A percentile compares a stretch with the other conserved stretches of the same genome.
Conservation (phyloP, 371 early-diverging fungal species). For the Syncephalastrum racemosum region DNA sequence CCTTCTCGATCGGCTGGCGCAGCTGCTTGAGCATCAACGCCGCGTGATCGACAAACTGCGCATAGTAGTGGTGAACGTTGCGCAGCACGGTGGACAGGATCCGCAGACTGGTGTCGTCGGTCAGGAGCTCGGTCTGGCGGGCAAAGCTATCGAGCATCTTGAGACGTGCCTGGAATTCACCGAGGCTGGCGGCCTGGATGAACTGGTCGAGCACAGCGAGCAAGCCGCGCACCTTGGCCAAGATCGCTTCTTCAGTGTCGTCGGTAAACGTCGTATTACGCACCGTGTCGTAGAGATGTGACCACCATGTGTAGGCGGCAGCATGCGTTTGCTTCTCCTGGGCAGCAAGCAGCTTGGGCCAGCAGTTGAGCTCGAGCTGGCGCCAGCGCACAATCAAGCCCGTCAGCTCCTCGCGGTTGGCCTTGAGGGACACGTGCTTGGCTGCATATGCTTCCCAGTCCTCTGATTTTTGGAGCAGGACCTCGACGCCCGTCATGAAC, state of each 20-base stretch:
- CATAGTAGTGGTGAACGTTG: constrained; percentile 75
- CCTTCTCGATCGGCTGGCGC: constrained; percentile 81
- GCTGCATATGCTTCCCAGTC: constrained; percentile 96
- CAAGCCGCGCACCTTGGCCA: constrained; percentile 36
- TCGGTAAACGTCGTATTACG: constrained; percentile 33
- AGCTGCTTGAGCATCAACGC: constrained; percentile 52
- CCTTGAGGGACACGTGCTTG: constrained; percentile 76
- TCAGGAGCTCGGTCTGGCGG: constrained; percentile 51
- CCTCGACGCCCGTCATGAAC: constrained; percentile 87
- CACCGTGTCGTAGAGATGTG: constrained; percentile 74
- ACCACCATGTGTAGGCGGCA: constrained; percentile 82
- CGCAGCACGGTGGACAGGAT: constrained; percentile 43
- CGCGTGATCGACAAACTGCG: constrained; percentile 67
- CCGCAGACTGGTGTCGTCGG: constrained; percentile 25
- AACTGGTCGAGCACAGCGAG: constrained; percentile 78
- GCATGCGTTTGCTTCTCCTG: constrained; percentile 73
- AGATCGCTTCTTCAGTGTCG: constrained; percentile 26
- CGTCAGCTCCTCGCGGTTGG: constrained; percentile 72
- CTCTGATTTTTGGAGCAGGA: constrained; percentile 82
- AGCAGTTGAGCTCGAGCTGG: constrained; percentile 86
- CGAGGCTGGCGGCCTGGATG: constrained; percentile 75
- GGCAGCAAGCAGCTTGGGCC: constrained; percentile 84
- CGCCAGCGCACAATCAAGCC: constrained; percentile 86
- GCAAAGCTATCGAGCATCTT: constrained; percentile 75
- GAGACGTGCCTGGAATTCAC: constrained; percentile 81